phyloP scores from a whole-genome alignment of 2,329 filamentous ascomycete species.

The Aaosphaeria pasadenensis region DNA sequence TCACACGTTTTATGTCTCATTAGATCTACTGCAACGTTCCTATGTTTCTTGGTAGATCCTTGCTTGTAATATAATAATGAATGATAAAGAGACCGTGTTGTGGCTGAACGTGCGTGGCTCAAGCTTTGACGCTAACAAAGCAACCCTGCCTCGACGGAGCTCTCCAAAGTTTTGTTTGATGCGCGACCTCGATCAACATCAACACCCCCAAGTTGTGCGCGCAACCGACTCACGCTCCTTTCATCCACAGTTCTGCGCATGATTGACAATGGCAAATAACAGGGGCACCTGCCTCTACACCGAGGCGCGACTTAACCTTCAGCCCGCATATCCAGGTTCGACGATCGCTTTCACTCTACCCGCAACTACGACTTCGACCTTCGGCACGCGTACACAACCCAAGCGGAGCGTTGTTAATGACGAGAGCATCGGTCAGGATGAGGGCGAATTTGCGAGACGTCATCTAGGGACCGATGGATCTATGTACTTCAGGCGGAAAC shows the following conservation, averaged over 20 bases:
- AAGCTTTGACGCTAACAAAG: constrained; percentile 13
- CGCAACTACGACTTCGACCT: constrained; percentile 28
- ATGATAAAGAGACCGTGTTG: constrained; percentile 1
- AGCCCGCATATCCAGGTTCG: constrained; percentile 66
- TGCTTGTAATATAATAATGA: constrained; percentile 2
- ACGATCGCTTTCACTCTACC: constrained; percentile 61
- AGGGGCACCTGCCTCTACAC: constrained; percentile 71
- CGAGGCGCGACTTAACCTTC: constrained; percentile 81
- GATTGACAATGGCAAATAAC: constrained; percentile 65
- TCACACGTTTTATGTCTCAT: too few relatives aligned
- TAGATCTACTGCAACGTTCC: too few relatives aligned
- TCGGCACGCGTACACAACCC: constrained; percentile 24
- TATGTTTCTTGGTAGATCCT: too few relatives aligned
- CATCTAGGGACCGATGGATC: constrained; percentile 73
- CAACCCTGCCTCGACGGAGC: constrained; percentile 20
- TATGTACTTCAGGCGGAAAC: constrained; percentile 77
- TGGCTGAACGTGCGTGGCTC: background rate
- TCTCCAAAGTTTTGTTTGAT: constrained; percentile 30
- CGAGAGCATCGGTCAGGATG: constrained; percentile 54
- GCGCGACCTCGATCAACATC: constrained; percentile 15
- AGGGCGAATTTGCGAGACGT: constrained; percentile 68
- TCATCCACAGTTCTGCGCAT: constrained; percentile 40
- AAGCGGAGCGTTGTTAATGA: constrained; percentile 39
- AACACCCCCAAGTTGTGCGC: constrained; percentile 12
- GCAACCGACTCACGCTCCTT: constrained; percentile 3